These are phyloP conservation scores for Claviceps sp. DNA, from an alignment of 2,329 filamentous ascomycete species.

Conservation along the genomic window DNA sequence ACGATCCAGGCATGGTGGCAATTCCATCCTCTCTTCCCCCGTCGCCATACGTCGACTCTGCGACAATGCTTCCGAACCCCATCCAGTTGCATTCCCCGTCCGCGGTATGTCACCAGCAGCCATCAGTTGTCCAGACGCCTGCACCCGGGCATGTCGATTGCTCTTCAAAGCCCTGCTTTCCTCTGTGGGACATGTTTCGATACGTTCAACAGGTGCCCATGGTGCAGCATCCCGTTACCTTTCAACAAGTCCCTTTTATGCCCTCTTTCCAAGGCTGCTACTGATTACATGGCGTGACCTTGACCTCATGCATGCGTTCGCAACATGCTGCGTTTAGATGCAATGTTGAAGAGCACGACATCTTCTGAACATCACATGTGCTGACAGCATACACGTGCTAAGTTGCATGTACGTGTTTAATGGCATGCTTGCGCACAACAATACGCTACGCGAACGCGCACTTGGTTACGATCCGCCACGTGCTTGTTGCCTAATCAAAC, in stretches of 20 bases:
- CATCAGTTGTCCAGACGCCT: conserved; percentile 9
- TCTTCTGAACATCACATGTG: no score
- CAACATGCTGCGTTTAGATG: no score
- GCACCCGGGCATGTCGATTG: conserved; percentile 23
- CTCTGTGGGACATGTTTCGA: conserved; percentile 39
- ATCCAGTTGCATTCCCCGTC: conserved; percentile 13
- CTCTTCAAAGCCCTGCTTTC: conserved; percentile 34
- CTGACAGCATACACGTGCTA: no score
- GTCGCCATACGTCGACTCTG: conserved; percentile 30
- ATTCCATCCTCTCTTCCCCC: conserved; percentile 6
- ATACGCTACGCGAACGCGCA: no score
- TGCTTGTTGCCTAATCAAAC: no score
- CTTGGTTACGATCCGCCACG: no score
- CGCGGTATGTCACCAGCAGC: conserved; percentile 20
- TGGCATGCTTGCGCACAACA: no score
- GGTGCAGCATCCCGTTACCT: conserved; percentile 35
- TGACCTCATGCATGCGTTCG: neutral
- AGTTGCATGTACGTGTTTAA: no score
- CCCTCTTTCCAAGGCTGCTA: conserved; percentile 40
- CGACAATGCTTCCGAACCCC: conserved; percentile 12
- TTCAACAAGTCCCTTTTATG: conserved; percentile 39
- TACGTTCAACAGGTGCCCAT: conserved; percentile 37
- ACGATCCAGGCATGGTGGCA: no score
- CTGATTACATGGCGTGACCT: conserved; percentile 4
- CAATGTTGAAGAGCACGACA: no score